These are phyloP conservation scores for Claviceps fusiformis DNA, from an alignment of 2,329 filamentous ascomycete genomes.

Conservation along the genomic window DNA sequence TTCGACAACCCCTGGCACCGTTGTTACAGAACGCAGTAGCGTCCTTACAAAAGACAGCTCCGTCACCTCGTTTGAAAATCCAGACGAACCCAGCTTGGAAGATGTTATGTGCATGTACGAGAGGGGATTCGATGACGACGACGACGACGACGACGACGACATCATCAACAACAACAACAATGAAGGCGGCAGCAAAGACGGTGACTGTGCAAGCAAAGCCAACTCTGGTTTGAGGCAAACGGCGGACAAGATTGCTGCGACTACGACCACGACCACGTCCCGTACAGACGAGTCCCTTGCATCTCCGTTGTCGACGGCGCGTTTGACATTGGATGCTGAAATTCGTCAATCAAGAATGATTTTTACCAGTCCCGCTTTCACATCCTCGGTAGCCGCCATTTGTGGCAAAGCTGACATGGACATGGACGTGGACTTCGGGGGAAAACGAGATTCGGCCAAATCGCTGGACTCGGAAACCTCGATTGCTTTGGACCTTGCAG, in stretches of 20 bases:
- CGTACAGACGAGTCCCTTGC: conserved; percentile 9
- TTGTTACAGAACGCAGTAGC: conserved; percentile 71
- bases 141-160: conserved; percentile 25
- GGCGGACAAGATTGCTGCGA: background rate
- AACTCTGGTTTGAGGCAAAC: conserved; percentile 3
- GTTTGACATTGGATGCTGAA: conserved; percentile 22
- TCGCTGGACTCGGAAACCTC: conserved; percentile 26
- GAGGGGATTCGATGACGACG: conserved; percentile 40
- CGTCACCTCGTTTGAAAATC: conserved; percentile 43
- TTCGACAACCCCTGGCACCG: conserved; percentile 43
- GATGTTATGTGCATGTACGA: conserved; percentile 61
- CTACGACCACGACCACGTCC: conserved; percentile 1
- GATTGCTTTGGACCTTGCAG: conserved; percentile 12
- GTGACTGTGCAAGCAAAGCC: conserved; percentile 4
- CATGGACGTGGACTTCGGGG: conserved; percentile 5
- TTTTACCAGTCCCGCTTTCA: conserved; percentile 25
- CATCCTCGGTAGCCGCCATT: conserved; percentile 26
- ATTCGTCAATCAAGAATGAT: conserved; percentile 27
- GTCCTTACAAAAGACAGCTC: conserved; percentile 69
- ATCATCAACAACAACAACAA: conserved; percentile 4
- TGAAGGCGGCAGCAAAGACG: conserved; percentile 13
- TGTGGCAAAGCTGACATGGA: conserved; percentile 16
- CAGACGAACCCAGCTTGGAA: conserved; percentile 48
- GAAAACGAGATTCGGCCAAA: conserved; percentile 39
- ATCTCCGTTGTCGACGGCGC: conserved; percentile 9